These are phyloP conservation scores for Voacanga thouarsii DNA, from an alignment of 257 asterid species.

Conservation along the genomic window DNA sequence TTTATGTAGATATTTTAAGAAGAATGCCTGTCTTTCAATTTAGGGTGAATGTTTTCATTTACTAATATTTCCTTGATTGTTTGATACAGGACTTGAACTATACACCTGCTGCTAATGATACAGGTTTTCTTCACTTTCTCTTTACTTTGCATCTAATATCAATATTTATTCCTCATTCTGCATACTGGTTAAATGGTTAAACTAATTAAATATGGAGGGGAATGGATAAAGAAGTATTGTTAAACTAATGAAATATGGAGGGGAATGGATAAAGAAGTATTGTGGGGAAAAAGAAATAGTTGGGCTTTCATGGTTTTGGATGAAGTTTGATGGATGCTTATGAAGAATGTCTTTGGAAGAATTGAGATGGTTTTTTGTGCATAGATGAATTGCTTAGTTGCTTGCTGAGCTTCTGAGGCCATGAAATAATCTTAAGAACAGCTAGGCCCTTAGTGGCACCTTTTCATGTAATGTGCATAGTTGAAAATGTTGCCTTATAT, in stretches of 20 bases:
- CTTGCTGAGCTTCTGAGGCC: not conserved
- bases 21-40: not conserved
- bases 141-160: conserved; percentile 1
- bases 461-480: not conserved
- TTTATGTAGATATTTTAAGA: conserved; percentile 4
- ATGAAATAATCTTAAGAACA: not conserved
- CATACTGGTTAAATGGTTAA: not conserved
- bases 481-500: not conserved
- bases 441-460: not conserved
- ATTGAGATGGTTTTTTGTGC: not conserved
- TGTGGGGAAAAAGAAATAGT: not conserved
- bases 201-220: not conserved
- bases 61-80: not conserved
- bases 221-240: not conserved
- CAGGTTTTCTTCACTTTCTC: conserved; percentile 49
- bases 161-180: not conserved
- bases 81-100: conserved; percentile 56
- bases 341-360: not conserved
- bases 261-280: not conserved
- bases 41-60: not conserved
- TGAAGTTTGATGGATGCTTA: not conserved
- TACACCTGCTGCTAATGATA: conserved; percentile 51
- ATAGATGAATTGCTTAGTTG: not conserved
- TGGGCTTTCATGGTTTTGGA: not conserved
- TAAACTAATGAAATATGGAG: not conserved